Evolutionary conservation across 768 basidiomycete species (phyloP).

Genomic region (Suillus fuscotomentosus): DNA sequence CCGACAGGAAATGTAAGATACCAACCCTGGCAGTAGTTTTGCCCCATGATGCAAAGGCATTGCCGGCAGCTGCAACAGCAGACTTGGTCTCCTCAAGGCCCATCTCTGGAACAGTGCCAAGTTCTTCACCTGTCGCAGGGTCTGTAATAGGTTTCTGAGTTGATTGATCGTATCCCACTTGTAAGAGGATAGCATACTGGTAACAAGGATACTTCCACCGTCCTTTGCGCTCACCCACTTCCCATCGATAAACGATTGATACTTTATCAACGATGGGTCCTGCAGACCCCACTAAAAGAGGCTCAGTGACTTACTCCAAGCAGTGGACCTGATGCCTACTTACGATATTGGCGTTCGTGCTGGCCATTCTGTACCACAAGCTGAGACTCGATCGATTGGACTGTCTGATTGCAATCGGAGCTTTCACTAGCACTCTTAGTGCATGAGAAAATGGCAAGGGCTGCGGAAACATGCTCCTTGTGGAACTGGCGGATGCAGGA

Average conservation of each 20-base stretch:
- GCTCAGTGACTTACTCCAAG: background rate
- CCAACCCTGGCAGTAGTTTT: conserved; percentile 83
- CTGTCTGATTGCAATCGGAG: background rate
- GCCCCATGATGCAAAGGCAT: conserved; percentile 84
- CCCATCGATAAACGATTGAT: conserved; percentile 78
- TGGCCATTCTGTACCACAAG: conserved; percentile 51
- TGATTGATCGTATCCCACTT: background rate
- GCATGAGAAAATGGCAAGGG: background rate
- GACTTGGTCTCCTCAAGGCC: conserved; percentile 77
- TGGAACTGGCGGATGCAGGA: background rate
- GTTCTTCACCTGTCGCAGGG: conserved; percentile 80
- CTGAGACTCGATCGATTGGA: background rate
- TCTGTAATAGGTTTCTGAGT: conserved; percentile 45
- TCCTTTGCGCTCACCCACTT: conserved; percentile 83
- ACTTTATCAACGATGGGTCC: conserved; percentile 72
- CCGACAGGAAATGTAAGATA: background rate
- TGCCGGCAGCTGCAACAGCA: conserved; percentile 80
- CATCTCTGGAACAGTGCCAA: conserved; percentile 91
- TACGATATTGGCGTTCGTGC: conserved; percentile 37
- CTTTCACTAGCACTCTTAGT: background rate
- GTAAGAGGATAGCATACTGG: conserved; percentile 50
- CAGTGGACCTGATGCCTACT: conserved; percentile 18
- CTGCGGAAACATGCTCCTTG: conserved; percentile 1
- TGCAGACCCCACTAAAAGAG: conserved; percentile 64
- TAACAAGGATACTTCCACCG: conserved; percentile 70